A percentile compares a stretch with the other conserved stretches of the same genome.
Evolutionary conservation across 192 early-diverging fungal species (phyloP).

Genomic region (Coemansia interrupta): DNA sequence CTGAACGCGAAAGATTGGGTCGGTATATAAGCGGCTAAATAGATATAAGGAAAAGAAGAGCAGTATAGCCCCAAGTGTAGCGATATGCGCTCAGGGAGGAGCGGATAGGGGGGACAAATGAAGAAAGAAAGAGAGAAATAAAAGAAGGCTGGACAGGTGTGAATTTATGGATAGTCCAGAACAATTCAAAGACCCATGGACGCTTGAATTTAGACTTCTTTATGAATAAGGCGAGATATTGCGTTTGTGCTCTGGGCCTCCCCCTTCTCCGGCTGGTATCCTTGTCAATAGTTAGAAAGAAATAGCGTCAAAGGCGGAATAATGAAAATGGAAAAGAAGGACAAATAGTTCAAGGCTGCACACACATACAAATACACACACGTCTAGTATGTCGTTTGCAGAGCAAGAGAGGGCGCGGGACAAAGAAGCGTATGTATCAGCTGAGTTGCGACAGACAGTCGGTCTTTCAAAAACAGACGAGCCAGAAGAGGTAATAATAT

Average conservation of each 20-base stretch:
- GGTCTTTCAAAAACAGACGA: too few relatives aligned
- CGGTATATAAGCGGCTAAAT: neutral
- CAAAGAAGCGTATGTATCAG: too few relatives aligned
- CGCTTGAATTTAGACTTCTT: too few relatives aligned
- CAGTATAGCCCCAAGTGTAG: neutral
- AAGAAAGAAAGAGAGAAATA: neutral
- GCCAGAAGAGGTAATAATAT: too few relatives aligned
- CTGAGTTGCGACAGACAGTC: too few relatives aligned
- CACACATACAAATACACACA: too few relatives aligned
- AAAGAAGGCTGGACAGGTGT: neutral
- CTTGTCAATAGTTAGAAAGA: neutral
- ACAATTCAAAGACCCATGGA: too few relatives aligned
- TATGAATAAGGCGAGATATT: neutral
- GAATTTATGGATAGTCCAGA: neutral
- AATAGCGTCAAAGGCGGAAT: neutral
- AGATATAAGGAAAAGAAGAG: conserved; percentile 7
- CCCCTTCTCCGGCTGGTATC: too few relatives aligned
- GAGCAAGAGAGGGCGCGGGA: too few relatives aligned
- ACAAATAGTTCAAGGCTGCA: neutral
- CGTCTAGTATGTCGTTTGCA: too few relatives aligned
- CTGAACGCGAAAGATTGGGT: neutral
- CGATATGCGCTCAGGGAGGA: neutral
- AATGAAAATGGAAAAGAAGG: neutral
- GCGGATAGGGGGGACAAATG: neutral
- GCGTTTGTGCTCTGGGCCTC: too few relatives aligned